These are phyloP conservation scores for Aspergillus biplanus DNA, from an alignment of 495 filamentous ascomycete species.

Conservation along the genomic window DNA sequence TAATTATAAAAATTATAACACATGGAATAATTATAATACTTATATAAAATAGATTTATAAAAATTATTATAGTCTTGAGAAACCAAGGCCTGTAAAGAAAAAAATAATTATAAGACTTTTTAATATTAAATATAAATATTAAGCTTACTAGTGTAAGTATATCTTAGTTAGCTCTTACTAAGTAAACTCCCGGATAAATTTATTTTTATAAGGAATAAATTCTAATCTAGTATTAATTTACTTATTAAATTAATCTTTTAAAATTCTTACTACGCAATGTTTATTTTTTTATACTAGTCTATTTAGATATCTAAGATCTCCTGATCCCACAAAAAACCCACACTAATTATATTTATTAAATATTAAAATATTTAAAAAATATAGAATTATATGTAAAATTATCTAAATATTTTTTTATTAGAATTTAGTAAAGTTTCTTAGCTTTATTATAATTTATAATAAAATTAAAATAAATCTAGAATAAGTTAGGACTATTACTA, in stretches of 20 bases:
- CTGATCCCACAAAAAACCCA: background rate
- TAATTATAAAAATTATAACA: conserved; percentile 1
- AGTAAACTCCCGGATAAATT: background rate
- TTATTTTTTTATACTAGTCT: background rate
- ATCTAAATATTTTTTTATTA: conserved; percentile 12
- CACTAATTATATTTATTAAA: background rate
- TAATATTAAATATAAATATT: background rate
- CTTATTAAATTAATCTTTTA: background rate
- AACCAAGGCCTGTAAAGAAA: no score
- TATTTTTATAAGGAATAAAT: background rate
- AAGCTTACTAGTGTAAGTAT: background rate
- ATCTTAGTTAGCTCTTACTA: background rate
- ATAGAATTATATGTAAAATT: no score
- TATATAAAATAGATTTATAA: conserved; percentile 19
- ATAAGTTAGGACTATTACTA: no score
- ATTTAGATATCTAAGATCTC: background rate
- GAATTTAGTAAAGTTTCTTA: no score
- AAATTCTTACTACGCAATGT: background rate
- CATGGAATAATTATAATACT: conserved; percentile 12
- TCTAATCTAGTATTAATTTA: conserved; percentile 9
- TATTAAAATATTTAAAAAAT: conserved; percentile 19
- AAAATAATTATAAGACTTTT: conserved; percentile 6
- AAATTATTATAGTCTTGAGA: no score
- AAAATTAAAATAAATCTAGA: no score
- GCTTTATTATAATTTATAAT: no score